Evolutionary conservation across 2,329 filamentous ascomycete genomes (phyloP), one percentile per base, ranked within the genome.

Genomic region (Plectosphaerella cucumerina): DNA sequence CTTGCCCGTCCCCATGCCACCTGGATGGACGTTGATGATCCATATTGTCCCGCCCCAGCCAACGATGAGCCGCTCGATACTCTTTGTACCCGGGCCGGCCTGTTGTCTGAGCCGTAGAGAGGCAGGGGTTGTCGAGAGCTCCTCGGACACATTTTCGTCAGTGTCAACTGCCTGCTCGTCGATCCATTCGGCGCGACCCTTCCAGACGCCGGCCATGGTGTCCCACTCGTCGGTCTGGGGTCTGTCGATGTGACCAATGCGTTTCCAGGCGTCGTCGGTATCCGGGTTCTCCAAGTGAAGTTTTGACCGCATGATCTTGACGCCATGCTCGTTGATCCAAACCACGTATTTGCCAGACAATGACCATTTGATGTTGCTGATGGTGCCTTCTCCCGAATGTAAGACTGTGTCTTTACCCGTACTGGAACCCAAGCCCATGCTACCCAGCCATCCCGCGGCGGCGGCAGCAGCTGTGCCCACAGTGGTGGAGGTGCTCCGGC

Each of bases 1-100:
- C 62, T 83, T 89, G 31, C 84, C 87, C 44, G 80, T 71, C 5
- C 84, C 83, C 42, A 81, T 65, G n/a, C 83, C 82, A 14, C 88
- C 88, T 5, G 89, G 85, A 63, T 92, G 87, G 17, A 99, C 87
- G 66, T 97, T 87, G 50, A 99, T 86, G 48, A 99, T 86, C 94
- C 94, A 99, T 50, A 96, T 90, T 1, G 89, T 96, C 52, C 92
- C 88, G 54, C 94, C 94, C 94, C 95, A 99, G 10, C 94, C 94
- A 21, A 99, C 87, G 8, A 99, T 74, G 18, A 97, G 74, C 60
- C 93, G 89, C 67, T 97, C 93, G 14, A 83, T 77, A 11, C 70
- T 69, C 55, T 73, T 72, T 45, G 70, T 76, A 37, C 64, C 70
- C 48, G 71, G 70, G n/a, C 71, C 66, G 43, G 72, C 69, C 58